Evolutionary conservation across 2,329 filamentous ascomycete species (phyloP), one percentile per base, ranked within the genome.

Genomic region (Furcasterigmium sp.): DNA sequence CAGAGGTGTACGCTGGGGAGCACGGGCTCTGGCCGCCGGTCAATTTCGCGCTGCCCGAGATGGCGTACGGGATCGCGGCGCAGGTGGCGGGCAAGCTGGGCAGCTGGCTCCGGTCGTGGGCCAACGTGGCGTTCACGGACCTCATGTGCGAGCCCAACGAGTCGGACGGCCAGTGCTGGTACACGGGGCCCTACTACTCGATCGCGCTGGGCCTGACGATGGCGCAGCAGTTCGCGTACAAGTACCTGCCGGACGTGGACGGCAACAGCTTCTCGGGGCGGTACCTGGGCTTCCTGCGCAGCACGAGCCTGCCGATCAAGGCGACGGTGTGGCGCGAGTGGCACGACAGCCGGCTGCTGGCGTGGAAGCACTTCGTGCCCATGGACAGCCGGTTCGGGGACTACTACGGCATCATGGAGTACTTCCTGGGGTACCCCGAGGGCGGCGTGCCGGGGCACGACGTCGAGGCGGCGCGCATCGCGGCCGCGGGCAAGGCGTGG

Each of bases 341-440:
- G 87, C 87, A 91, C 56, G 86, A 91, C 58, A 76, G 75, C 36
- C 73, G 87, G 3, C 69, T 91, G 2, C 69, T 88, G 3, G 74
- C 85, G 1, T 93, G 87, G 87, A 80, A 80, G 54, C 87, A 93
- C 61, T 91, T 87, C 53, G 82, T 90, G 2, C 87, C 87, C 14
- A 82, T 91, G 75, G 84, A 90, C 57, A 85, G 78, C 55, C 76
- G 81, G 2, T 90, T 83, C 54, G 67, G 76, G 28, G 87, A 91
- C 52, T 75, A 85, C 53, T 90, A 82, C 48, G 81, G 78, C 35
- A 81, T 88, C 43, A 73, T 89, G 71, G 79, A 85, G 45, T 91
- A 87, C 56, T 89, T 91, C 54, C 56, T 87, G 5, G 83, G 83
- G 2, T 80, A 82, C 51, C 56, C 61, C 0, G 69, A 64, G 15